Percentiles rank a stretch among this genome's conserved stretches.
Conservation (phyloP, 2,329 filamentous ascomycete genomes). For the Diaporthe sp. region DNA sequence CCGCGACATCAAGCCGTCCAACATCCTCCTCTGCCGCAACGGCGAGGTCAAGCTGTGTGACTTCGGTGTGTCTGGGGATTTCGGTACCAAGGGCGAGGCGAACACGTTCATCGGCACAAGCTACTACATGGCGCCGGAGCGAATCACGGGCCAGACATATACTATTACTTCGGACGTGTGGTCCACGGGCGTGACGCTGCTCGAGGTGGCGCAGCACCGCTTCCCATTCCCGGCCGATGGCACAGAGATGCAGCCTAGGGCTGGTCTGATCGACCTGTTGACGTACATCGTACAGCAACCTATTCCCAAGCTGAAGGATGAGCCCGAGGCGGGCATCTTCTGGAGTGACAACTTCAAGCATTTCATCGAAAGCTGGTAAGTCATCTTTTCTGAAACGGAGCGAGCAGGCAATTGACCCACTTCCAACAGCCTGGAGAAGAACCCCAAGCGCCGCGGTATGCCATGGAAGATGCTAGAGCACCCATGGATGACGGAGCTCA, state of each 20-base stretch:
- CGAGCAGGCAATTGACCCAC: constrained; percentile 38
- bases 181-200: constrained; percentile 94
- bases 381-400: constrained; percentile 46
- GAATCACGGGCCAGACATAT: constrained; percentile 97
- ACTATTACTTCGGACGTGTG: constrained; percentile 99
- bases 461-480: constrained; percentile 99
- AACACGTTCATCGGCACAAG: constrained; percentile 99
- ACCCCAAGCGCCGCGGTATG: constrained; percentile 86
- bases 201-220: constrained; percentile 99
- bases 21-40: constrained; percentile 92
- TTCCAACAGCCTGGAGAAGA: constrained; percentile 86
- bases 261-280: constrained; percentile 92
- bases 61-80: constrained; percentile 97
- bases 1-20: constrained; percentile 98
- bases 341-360: constrained; percentile 99
- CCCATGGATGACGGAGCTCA: constrained; percentile 99
- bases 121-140: constrained; percentile 99
- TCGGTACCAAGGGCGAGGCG: constrained; percentile 97
- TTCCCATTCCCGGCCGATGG: constrained; percentile 99
- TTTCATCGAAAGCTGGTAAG: constrained; percentile 99
- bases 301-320: constrained; percentile 95
- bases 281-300: constrained; percentile 98
- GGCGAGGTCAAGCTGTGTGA: constrained; percentile 98
- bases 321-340: constrained; percentile 87
- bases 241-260: constrained; percentile 93